Base-by-base conservation (phyloP, 1,139 yeast species). In the Meyerozyma carpophila region DNA sequence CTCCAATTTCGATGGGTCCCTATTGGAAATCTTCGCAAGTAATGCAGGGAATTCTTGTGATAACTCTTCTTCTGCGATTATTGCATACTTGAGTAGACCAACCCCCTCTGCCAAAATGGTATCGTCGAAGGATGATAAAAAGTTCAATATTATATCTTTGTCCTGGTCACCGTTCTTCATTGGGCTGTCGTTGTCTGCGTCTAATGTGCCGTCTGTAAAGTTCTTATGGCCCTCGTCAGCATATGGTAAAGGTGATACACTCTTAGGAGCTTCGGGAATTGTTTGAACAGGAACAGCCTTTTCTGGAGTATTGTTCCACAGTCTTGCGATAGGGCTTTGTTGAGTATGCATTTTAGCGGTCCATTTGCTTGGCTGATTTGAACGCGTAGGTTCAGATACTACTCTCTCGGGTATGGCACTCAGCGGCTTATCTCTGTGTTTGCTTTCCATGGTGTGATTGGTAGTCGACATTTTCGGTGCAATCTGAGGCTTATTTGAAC, bases 51-150 rank as follows among this genome's bases (percentile, higher is more conserved):
- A 50, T 34, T 62, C 66, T 2, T 45, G 36, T 0, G 71, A 56
- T 24, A 69, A 50, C 11, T 61, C 66, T 47, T 72, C 77, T 28
- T 66, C 64, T 1, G 65, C 66, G 41, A 67, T 56, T 5, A 73
- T 62, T 2, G 77, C 76, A 52, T 62, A 67, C 39, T 63, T 66
- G 36, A 72, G 58, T 21, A 70, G 54, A 42, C 58, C 61, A 2
- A 73, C 55, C 1, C 77, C 78, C 50, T 70, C 75, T 2, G 46
- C 51, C 4, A 65, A 52, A 34, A 60, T 47, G 9, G 58, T 61
- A 4, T 57, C 54, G 42, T 62, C 61, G 10, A 58, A 49, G 1
- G 75, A 68, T 0, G 68, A 58, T 37, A 70, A 57, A 42, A 68
- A 68, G 41, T 61, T 62, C 32, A 67, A 47, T 16, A 70, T 68